phyloP scores from a whole-genome alignment of 2,329 filamentous ascomycete species.

The Ploettnerulaceae sp. region DNA sequence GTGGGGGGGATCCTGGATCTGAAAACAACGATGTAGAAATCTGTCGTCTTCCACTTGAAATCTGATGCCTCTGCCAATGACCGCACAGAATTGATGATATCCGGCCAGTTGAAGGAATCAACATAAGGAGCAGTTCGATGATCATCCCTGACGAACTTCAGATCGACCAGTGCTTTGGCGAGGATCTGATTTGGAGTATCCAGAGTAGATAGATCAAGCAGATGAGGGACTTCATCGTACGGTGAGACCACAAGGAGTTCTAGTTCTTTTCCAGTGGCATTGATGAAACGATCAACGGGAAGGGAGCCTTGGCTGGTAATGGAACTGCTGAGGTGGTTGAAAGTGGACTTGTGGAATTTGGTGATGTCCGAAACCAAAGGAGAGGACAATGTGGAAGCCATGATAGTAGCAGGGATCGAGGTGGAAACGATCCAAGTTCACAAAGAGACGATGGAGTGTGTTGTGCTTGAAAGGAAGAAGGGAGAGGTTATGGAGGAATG shows the following conservation, averaged over 20 bases:
- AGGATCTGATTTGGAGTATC: constrained; percentile 63
- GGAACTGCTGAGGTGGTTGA: neutral
- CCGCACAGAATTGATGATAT: constrained; percentile 55
- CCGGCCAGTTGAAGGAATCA: constrained; percentile 71
- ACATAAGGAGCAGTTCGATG: constrained; percentile 74
- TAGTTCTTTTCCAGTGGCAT: constrained; percentile 7
- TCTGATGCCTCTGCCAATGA: constrained; percentile 44
- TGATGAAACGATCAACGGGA: neutral
- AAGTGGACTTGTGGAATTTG: neutral
- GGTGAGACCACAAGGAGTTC: constrained; percentile 63
- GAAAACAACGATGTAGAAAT: constrained; percentile 74
- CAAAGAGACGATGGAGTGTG: too few relatives aligned
- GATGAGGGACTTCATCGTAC: constrained; percentile 65
- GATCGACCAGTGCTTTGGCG: constrained; percentile 61
- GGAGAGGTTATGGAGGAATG: neutral
- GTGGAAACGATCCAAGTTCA: too few relatives aligned
- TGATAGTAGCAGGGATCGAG: neutral
- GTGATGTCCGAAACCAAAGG: neutral
- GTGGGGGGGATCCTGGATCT: constrained; percentile 64
- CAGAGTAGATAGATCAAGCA: constrained; percentile 66
- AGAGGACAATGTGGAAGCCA: neutral
- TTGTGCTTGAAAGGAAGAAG: neutral
- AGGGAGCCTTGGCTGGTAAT: neutral
- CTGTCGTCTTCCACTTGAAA: constrained; percentile 52
- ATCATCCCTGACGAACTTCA: constrained; percentile 59